Evolutionary conservation across 2,329 filamentous ascomycete genomes (phyloP).

Genomic region (Aspergillus carbonarius): DNA sequence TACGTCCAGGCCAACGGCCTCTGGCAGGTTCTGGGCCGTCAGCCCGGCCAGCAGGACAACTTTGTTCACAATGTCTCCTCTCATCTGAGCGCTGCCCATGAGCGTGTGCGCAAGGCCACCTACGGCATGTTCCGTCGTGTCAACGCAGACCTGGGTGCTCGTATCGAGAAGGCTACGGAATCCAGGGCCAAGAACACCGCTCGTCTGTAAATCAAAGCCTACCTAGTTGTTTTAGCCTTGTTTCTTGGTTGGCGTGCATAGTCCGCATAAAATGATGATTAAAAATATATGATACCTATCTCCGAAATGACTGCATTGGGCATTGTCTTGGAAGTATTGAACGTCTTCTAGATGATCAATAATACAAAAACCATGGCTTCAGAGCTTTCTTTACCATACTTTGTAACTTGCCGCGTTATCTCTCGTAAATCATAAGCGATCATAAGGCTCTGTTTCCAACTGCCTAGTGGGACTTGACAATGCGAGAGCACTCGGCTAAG

Average conservation of each 20-base stretch:
- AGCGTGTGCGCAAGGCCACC: slow-evolving; percentile 57
- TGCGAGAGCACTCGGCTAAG: too few relatives aligned
- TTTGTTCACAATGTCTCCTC: slow-evolving; percentile 60
- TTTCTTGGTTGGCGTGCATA: neutral
- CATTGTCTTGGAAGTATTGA: neutral
- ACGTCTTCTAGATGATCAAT: too few relatives aligned
- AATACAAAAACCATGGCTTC: too few relatives aligned
- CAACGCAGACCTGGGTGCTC: slow-evolving; percentile 53
- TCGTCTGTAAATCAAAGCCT: slow-evolving; percentile 25
- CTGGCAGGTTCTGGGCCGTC: slow-evolving; percentile 45
- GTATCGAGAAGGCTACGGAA: slow-evolving; percentile 57
- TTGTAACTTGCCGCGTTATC: too few relatives aligned
- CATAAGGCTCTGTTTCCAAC: too few relatives aligned
- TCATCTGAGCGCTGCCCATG: slow-evolving; percentile 56
- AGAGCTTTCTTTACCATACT: too few relatives aligned
- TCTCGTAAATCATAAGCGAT: neutral
- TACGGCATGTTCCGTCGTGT: slow-evolving; percentile 63
- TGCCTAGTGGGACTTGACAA: too few relatives aligned
- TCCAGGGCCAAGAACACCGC: slow-evolving; percentile 25
- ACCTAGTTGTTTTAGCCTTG: neutral
- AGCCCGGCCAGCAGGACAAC: slow-evolving; percentile 60
- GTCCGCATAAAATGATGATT: neutral
- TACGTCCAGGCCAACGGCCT: slow-evolving; percentile 46
- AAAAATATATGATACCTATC: neutral
- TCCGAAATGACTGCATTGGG: neutral